Base-by-base conservation (phyloP, 768 basidiomycete species). In the Cytidiella melzeri region DNA sequence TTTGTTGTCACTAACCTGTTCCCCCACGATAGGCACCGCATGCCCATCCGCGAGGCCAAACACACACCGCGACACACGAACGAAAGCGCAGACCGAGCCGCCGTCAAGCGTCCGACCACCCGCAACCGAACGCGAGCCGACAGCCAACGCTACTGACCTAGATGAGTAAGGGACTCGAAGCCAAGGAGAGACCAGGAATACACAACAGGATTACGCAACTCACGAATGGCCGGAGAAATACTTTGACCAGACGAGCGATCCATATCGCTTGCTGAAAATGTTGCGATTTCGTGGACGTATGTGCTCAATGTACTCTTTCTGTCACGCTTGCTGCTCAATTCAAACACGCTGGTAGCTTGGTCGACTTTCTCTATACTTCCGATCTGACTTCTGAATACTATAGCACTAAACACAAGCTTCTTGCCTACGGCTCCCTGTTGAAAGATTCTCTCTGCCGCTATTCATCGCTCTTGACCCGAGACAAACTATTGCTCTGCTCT, bases 141-240 rank as follows among this genome's bases (percentile, higher is more conserved):
- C 89, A 5, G 78, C 98, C 51, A 98, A 99, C 61, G 89, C 92
- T 11, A 84, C 89, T 26, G 91, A 97, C 34, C 21, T 51, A 27
- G 11, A 41, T 9, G 28, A 36, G 15, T 9, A 27, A 6, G 36
- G 24, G 1, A 43, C 43, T 28, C 38, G 25, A 34, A 13, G 42
- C 23, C 37, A 27, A 19, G 26, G 45, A 43, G 24, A 12, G 15
- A 39, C 10, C 42, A 96, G 92, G 93, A 87, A 95, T 53, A 89
- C 91, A 0, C 73, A n/a, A n/a, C n/a, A n/a, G n/a, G n/a, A n/a
- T n/a, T 96, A 4, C 89, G 87, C 65, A 82, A 81, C 28, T 92
- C 92, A 5, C 81, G 88, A 49, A 97, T 95, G 87, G 92, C 94
- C 12, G 74, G 90, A 45, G 90, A 96, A 61, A 69, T 99, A 34